Percentiles rank a stretch among this genome's conserved stretches.
Evolutionary conservation across 2,329 filamentous ascomycete genomes (phyloP).

Genomic region (Helotiales sp.): DNA sequence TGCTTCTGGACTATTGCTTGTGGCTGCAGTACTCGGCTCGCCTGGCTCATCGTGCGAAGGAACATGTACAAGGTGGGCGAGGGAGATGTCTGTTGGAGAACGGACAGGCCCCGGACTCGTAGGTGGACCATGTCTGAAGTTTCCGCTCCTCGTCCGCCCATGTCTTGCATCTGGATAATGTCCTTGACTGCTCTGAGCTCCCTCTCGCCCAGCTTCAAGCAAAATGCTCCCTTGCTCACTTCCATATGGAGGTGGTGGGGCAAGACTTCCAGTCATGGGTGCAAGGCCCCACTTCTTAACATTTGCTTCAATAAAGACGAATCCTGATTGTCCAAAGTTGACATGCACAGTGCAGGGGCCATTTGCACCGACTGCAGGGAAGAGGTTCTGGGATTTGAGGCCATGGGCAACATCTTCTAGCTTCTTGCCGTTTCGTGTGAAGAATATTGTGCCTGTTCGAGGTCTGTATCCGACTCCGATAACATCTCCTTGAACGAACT

Average conservation of each 20-base stretch:
- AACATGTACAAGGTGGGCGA: slow-evolving; percentile 81
- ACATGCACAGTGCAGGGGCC: slow-evolving; percentile 92
- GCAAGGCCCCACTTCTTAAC: slow-evolving; percentile 99
- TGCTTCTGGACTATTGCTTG: slow-evolving; percentile 33
- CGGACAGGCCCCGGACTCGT: slow-evolving; percentile 87
- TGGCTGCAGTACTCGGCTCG: slow-evolving; percentile 46
- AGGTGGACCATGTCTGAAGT: slow-evolving; percentile 72
- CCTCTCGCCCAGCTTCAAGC: slow-evolving; percentile 77
- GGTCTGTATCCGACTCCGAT: slow-evolving; percentile 95
- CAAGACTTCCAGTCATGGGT: slow-evolving; percentile 92
- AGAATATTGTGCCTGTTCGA: slow-evolving; percentile 93
- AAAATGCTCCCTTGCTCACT: slow-evolving; percentile 97
- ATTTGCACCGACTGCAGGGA: slow-evolving; percentile 95
- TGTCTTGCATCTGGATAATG: slow-evolving; percentile 57
- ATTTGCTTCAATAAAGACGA: slow-evolving; percentile 98
- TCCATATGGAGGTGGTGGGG: slow-evolving; percentile 93
- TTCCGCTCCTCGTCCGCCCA: slow-evolving; percentile 76
- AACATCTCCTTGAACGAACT: slow-evolving; percentile 90
- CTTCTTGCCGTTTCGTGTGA: slow-evolving; percentile 97
- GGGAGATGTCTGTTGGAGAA: slow-evolving; percentile 93
- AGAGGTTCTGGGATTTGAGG: slow-evolving; percentile 94
- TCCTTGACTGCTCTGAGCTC: slow-evolving; percentile 51
- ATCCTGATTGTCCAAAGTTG: slow-evolving; percentile 97
- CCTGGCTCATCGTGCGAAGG: slow-evolving; percentile 72
- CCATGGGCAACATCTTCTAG: slow-evolving; percentile 93